Conservation (phyloP, 2,329 filamentous ascomycete species). For the Blastomyces percursus region DNA sequence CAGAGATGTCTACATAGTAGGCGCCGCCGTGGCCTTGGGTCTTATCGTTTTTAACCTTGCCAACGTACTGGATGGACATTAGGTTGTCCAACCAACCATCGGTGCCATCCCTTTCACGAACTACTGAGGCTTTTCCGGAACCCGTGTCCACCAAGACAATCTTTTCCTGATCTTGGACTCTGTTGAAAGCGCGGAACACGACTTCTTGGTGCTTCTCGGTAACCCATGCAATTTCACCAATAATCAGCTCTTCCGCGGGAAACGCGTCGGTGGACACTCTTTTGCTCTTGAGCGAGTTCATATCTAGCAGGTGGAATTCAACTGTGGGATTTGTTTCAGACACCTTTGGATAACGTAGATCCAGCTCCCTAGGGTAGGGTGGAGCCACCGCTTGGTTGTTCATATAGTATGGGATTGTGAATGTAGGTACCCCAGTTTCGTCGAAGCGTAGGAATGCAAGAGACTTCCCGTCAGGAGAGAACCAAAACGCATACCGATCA, state of each 20-base stretch:
- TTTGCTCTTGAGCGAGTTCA: slow-evolving; percentile 38
- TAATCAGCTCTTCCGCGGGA: slow-evolving; percentile 49
- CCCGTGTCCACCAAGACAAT: slow-evolving; percentile 49
- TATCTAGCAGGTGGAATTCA: slow-evolving; percentile 46
- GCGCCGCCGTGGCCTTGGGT: slow-evolving; percentile 24
- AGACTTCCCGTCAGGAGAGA: slow-evolving; percentile 74
- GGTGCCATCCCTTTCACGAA: slow-evolving; percentile 48
- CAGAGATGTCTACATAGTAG: slow-evolving; percentile 58
- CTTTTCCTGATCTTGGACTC: slow-evolving; percentile 55
- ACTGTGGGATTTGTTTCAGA: slow-evolving; percentile 57
- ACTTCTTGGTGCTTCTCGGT: slow-evolving; percentile 51
- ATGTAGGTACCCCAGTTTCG: slow-evolving; percentile 57
- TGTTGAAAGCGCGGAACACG: slow-evolving; percentile 56
- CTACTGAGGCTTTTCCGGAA: slow-evolving; percentile 35
- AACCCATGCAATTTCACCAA: slow-evolving; percentile 59
- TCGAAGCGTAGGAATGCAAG: slow-evolving; percentile 82
- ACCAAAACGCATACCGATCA: slow-evolving; percentile 74
- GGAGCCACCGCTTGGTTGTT: slow-evolving; percentile 46
- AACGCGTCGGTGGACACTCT: slow-evolving; percentile 47
- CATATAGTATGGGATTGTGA: slow-evolving; percentile 57
- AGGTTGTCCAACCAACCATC: slow-evolving; percentile 52
- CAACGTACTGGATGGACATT: slow-evolving; percentile 37
- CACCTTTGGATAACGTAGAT: slow-evolving; percentile 59
- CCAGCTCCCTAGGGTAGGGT: slow-evolving; percentile 50
- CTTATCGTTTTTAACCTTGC: slow-evolving; percentile 24